Evolutionary conservation across 176 grass and related monocot species (phyloP), one percentile per base, ranked within the genome.

Genomic region (Oryza rufipogon): DNA sequence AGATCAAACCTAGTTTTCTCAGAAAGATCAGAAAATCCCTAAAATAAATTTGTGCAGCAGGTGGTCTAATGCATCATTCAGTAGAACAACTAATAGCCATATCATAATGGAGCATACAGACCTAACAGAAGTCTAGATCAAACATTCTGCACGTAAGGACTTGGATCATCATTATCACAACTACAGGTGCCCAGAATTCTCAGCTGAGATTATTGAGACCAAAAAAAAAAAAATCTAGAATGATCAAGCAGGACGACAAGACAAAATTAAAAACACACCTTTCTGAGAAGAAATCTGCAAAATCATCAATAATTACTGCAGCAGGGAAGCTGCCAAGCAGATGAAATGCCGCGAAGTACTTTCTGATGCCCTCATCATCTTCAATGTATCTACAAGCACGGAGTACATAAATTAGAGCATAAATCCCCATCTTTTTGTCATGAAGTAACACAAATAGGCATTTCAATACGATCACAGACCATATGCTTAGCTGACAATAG

Each of bases 271-370:
- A 33, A 49, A 26, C 68, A 46, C 33, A 95, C 96, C 85, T 87
- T 30, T 94, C 86, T 0, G 61, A 87, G 84, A 98, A 98, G 87
- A 92, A 85, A 44, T 92, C 86, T 68, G 87, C 93, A 86, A 98
- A 98, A 91, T 91, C 96, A 70, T 98, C 96, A 75, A 98, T 87
- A 60, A 98, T 89, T 48, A 98, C 87, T 76, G 89, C 89, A 80
- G 87, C 84, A 23, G 93, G 93, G 44, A 95, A 92, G 78, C 56
- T 68, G 11, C 87, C 88, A 74, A 92, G 89, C 64, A 98, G 81
- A 51, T 95, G 96, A 92, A 95, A 95, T 86, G 93, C 91, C 65
- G 96, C 87, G 49, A 95, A 93, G 58, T 92, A 95, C 44, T 89
- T 94, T 80, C 80, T 91, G 70, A 98, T 95, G 54, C 82, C 91